Base-by-base conservation (phyloP, 2,329 filamentous ascomycete genomes). In the Ceratocystis huliohia region DNA sequence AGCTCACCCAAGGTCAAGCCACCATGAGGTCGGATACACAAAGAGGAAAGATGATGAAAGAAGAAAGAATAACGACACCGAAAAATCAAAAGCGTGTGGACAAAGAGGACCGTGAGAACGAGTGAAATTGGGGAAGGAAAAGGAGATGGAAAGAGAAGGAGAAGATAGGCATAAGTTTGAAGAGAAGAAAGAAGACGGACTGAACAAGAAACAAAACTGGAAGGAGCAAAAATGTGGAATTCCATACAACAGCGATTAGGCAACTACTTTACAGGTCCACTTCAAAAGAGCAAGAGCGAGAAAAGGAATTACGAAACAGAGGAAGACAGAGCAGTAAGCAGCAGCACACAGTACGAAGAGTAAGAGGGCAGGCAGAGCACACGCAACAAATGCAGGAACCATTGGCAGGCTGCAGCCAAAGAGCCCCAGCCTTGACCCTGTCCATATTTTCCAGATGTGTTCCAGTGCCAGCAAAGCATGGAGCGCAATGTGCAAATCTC, bases 161-260 rank as follows among this genome's bases (percentile, higher is more conserved):
- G 50, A 22, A 65, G 46, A 53, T 5, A 28, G 13, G 61, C 13
- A 5, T 20, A 50, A 63, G n/a, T 13, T 30, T n/a, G 22, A 67
- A 63, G 25, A 44, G 22, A 30, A n/a, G 2, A 44, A 41, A 50
- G 25, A 33, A 44, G 46, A 56, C 20, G n/a, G 15, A 17, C 17
- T 37, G 50, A 44, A 61, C 37, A 33, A 67, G 48, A 41, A 65
- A 62, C 22, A 45, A 41, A 25, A 59, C 13, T 30, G n/a, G 61
- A 59, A 59, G 22, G 46, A n/a, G 20, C 13, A 53, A 41, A 33
- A 46, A 6, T 10, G 61, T 50, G 45, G 41, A 45, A 45, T 59
- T 17, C 22, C 17, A 45, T 22, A 33, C 28, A 56, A n/a, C 28
- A n/a, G 56, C 56, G 17, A 56, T 56, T 64, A 56, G 28, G 37